Base-by-base conservation (phyloP, 345 rosid species). In the Arabidopsis suecica region DNA sequence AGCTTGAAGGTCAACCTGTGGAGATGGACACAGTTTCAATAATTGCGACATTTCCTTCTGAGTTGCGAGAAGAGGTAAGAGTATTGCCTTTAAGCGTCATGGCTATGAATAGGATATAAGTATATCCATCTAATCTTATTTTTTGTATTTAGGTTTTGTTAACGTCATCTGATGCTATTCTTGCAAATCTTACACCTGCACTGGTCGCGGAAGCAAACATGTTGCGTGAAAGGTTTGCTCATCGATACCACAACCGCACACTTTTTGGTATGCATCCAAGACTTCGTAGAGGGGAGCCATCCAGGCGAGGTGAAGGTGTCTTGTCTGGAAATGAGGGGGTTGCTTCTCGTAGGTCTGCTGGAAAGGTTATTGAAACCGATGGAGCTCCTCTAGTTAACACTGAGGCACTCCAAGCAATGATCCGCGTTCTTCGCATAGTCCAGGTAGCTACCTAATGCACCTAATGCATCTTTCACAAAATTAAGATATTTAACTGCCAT, bases 1-100 rank as follows among this genome's bases (percentile, higher is more conserved):
- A 94, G 79, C 96, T 91, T 58, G 98, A 94, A 86, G 98, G 98
- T 47, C 97, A 94, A 83, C 98, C 98, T 1, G 98, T 94, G 72
- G 98, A 94, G 85, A 94, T 94, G 98, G 98, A 94, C 83, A 88
- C 98, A 0, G 98, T 94, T 58, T 94, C 98, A 65, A 94, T 94
- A 66, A 91, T 94, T 78, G 97, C 98, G 23, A 91, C 98, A 9
- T 94, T 94, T 86, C 97, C 98, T 54, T 88, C 97, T 30, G 98
- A 94, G 47, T 76, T 94, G 77, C 89, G 98, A 50, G 98, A 94
- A 86, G 98, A 94, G 97, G 97, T 90, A 83, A 40, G 37, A 53
- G 49, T 78, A 37, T 62, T 49, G 6, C 42, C 41, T 41, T 66
- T 22, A 16, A 13, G 49, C 45, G 9, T 30, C 58, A 42, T 47